Conservation (phyloP, 164 flowering plant species). For the Warburgia ugandensis region DNA sequence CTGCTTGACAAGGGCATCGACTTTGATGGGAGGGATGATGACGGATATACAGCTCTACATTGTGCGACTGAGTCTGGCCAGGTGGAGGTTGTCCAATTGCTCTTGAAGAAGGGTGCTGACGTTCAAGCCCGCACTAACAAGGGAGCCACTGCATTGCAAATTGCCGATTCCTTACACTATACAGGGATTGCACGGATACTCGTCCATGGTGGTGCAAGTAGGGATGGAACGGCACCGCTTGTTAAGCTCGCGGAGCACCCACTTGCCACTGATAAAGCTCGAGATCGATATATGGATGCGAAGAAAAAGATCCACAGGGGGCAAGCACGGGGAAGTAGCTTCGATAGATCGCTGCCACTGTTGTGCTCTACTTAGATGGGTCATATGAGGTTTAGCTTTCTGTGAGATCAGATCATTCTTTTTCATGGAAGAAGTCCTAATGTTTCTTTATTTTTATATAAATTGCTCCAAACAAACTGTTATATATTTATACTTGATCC, state of each 20-base stretch:
- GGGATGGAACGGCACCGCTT: conserved; percentile 13
- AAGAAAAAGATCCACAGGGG: conserved; percentile 15
- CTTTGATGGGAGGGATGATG: conserved; percentile 50
- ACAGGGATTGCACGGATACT: conserved; percentile 46
- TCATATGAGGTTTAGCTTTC: no score
- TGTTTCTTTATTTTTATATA: no score
- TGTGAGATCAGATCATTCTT: no score
- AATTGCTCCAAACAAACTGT: no score
- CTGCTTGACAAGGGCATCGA: conserved; percentile 48
- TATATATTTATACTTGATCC: no score
- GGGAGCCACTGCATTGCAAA: conserved; percentile 44
- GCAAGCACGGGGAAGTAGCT: conserved; percentile 19
- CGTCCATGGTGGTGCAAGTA: conserved; percentile 35
- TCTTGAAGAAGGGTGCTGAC: conserved; percentile 61
- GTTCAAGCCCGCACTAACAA: conserved; percentile 49
- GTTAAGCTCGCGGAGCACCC: background rate
- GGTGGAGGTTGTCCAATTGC: conserved; percentile 43
- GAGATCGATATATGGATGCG: conserved; percentile 6
- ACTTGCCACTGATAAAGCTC: no score
- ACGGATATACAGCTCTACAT: conserved; percentile 68
- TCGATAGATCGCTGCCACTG: conserved; percentile 28
- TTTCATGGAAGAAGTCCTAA: no score
- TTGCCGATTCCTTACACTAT: conserved; percentile 50
- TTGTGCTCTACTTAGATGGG: no score
- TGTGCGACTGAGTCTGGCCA: conserved; percentile 67